Base-by-base conservation (phyloP, 805 yeast species). In the Komagataella ulmi region DNA sequence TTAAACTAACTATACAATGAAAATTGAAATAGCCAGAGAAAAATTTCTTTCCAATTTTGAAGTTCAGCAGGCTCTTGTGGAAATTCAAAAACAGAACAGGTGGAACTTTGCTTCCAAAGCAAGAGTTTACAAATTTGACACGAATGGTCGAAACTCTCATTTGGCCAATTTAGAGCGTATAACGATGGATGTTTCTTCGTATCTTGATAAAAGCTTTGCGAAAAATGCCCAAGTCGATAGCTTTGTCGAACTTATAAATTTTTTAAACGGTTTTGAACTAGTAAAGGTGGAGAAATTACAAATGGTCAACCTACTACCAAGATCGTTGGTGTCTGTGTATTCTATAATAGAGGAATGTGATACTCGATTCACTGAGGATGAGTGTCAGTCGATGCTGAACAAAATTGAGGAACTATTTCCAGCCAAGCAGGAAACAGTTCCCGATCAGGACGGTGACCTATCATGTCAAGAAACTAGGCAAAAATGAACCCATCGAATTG, bases 271-370 rank as follows among this genome's bases (percentile, higher is more conserved):
- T 40, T 81, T 75, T 54, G 75, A 74, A 24, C 69, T 91, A 51
- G 89, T 84, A 67, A 86, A 88, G 64, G 81, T 86, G 23, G 99
- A 91, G 61, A 80, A 82, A 57, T 69, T 91, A 45, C 97, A 91
- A 66, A 78, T 91, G 45, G 75, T 90, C 52, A 90, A 91, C 63
- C 72, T 81, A 6, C 73, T 88, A 24, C 99, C 99, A 1, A 71
- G 83, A 48, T 79, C 88, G 4, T 69, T 88, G 72, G 97, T 90
- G 10, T 83, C 79, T 44, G 71, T 91, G 50, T 88, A 81, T 62
- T 75, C 93, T 0, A 69, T 91, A 24, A 80, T 91, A 1, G 99
- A 91, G 62, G 98, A 93, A 62, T 91, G 96, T 65, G 99, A 91
- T 58, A 81, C 79, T 55, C 73, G 99, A 58, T 84, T 89, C 59